Conservation (phyloP, 768 basidiomycete species). For the Boletus pseudopeckii region DNA sequence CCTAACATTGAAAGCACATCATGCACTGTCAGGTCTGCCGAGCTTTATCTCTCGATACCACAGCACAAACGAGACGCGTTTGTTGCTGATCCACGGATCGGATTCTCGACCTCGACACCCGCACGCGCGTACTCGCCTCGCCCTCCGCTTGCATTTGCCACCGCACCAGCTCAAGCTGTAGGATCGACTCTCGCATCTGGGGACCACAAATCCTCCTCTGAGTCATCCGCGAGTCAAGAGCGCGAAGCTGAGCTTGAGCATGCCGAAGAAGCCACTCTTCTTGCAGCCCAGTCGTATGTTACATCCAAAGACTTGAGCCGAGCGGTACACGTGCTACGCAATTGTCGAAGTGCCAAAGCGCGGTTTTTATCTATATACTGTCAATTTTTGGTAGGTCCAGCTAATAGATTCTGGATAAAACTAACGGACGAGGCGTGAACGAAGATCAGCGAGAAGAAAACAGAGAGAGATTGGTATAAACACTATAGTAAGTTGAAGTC, state of each 20-base stretch:
- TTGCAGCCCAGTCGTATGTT: conserved; percentile 69
- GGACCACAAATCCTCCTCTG: conserved; percentile 1
- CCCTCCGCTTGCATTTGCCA: conserved; percentile 35
- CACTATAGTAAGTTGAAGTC: conserved; percentile 55
- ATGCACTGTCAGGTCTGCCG: conserved; percentile 65
- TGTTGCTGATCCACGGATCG: conserved; percentile 23
- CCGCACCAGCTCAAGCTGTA: conserved; percentile 28
- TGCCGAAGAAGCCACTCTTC: conserved; percentile 69
- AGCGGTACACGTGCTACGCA: conserved; percentile 59
- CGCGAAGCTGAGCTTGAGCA: conserved; percentile 48
- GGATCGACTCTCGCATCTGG: conserved; percentile 29
- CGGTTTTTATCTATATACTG: conserved; percentile 78
- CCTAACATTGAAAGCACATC: conserved; percentile 14
- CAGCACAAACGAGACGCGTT: conserved; percentile 40
- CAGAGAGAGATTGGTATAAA: conserved; percentile 83
- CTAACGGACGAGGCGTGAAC: background rate
- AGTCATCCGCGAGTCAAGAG: conserved; percentile 26
- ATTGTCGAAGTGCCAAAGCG: conserved; percentile 68
- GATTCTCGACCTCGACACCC: conserved; percentile 60
- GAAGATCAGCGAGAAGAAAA: conserved; percentile 81
- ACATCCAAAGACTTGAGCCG: conserved; percentile 77
- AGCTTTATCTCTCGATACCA: conserved; percentile 63
- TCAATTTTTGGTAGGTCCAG: conserved; percentile 72
- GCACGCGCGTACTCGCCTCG: conserved; percentile 45
- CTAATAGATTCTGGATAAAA: background rate